Percentiles rank a stretch among this genome's conserved stretches.
Conservation (phyloP, 805 yeast species). For the Saturnispora bothae region DNA sequence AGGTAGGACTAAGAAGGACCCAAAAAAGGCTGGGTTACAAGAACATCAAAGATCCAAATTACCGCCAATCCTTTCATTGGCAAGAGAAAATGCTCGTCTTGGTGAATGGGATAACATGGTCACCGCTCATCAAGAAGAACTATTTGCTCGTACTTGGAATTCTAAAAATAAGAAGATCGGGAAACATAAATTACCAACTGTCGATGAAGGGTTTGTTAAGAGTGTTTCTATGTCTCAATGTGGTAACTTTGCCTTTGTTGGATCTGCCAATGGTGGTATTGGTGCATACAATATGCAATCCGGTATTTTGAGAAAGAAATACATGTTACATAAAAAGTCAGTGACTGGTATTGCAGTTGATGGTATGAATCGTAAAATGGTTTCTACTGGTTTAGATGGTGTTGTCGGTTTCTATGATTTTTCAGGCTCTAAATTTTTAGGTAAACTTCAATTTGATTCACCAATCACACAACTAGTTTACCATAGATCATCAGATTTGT, state of each 20-base stretch:
- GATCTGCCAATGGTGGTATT: constrained; percentile 77
- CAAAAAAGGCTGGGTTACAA: constrained; percentile 45
- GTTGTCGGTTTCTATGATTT: constrained; percentile 80
- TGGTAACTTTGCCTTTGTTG: constrained; percentile 91
- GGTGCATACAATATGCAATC: constrained; percentile 86
- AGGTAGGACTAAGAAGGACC: constrained; percentile 32
- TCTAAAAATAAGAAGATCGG: constrained; percentile 73
- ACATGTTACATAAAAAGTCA: constrained; percentile 60
- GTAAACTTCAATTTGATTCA: constrained; percentile 57
- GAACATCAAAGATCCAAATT: constrained; percentile 54
- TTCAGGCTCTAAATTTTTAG: constrained; percentile 53
- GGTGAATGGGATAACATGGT: constrained; percentile 92
- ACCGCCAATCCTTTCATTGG: constrained; percentile 62
- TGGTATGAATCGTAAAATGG: constrained; percentile 82
- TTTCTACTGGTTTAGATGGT: constrained; percentile 84
- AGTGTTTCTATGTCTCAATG: constrained; percentile 77
- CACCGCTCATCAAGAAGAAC: constrained; percentile 78
- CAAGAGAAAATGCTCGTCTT: constrained; percentile 63
- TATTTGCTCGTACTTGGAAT: constrained; percentile 86
- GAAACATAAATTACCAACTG: constrained; percentile 54
- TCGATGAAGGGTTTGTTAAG: constrained; percentile 70
- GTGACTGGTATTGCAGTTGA: constrained; percentile 86
- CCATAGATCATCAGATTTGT: constrained; percentile 73
- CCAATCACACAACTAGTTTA: constrained; percentile 72
- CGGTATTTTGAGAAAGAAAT: constrained; percentile 67